Conservation (phyloP, 495 filamentous ascomycete genomes). For the Hypoxylon fuscum region DNA sequence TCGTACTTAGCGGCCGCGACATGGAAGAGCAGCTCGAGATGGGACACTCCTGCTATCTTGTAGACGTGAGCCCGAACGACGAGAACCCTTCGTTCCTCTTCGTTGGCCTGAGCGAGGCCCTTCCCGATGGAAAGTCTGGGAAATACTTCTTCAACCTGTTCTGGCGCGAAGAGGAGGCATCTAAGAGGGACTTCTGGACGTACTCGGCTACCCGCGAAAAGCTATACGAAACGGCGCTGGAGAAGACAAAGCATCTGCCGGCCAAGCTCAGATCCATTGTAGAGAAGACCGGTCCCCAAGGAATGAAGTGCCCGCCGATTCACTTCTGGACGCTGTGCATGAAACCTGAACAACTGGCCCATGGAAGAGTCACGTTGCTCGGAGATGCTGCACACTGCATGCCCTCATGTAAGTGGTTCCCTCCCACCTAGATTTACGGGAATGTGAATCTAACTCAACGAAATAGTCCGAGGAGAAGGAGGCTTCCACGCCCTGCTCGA, state of each 20-base stretch:
- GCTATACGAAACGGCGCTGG: conserved; percentile 30
- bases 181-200: conserved; percentile 35
- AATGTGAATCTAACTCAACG: not conserved
- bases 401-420: conserved; percentile 57
- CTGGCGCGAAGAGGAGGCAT: conserved; percentile 34
- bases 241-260: conserved; percentile 36
- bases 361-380: conserved; percentile 53
- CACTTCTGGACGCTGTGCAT: conserved; percentile 33
- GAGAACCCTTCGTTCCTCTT: conserved; percentile 34
- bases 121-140: conserved; percentile 36
- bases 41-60: conserved; percentile 35
- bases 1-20: conserved; percentile 31
- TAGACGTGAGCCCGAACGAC: conserved; percentile 23
- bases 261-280: conserved; percentile 33
- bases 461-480: conserved; percentile 35
- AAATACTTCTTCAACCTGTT: conserved; percentile 40
- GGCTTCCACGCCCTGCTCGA: conserved; percentile 37
- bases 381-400: conserved; percentile 67
- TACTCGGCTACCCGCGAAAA: conserved; percentile 32
- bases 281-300: conserved; percentile 28
- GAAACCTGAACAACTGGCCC: conserved; percentile 31
- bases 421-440: not conserved
- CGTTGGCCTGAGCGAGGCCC: conserved; percentile 31
- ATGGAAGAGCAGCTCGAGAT: conserved; percentile 41
- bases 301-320: conserved; percentile 29